Percentiles rank a stretch among this genome's conserved stretches.
Evolutionary conservation across 106 monocot species (phyloP).

Genomic region (Dendrobium nobile): DNA sequence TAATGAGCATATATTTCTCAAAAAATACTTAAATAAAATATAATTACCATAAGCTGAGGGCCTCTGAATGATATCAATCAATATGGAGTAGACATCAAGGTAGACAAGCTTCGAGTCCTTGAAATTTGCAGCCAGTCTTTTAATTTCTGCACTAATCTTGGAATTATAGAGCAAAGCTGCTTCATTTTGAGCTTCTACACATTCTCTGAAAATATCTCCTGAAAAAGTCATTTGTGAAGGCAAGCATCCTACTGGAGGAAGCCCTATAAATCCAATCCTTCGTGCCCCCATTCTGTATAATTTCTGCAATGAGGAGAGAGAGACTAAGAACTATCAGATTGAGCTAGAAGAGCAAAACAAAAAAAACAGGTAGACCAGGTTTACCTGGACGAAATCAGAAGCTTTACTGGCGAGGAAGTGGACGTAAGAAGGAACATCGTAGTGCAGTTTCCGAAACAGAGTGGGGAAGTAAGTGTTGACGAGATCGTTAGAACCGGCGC

Average conservation of each 20-base stretch:
- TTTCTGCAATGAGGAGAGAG: background rate
- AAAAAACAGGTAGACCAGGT: too few relatives aligned
- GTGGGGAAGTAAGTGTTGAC: conserved; percentile 42
- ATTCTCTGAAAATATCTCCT: background rate
- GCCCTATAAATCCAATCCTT: background rate
- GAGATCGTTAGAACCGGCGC: conserved; percentile 46
- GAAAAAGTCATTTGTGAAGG: background rate
- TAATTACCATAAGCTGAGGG: too few relatives aligned
- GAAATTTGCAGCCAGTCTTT: background rate
- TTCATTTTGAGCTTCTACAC: background rate
- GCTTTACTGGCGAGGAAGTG: conserved; percentile 28
- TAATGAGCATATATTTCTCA: too few relatives aligned
- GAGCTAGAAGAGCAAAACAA: too few relatives aligned
- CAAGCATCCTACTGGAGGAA: conserved; percentile 3
- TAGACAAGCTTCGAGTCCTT: background rate
- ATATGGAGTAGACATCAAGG: background rate
- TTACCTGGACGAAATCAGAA: conserved; percentile 46
- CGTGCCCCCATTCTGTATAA: background rate
- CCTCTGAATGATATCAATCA: too few relatives aligned
- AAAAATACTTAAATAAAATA: too few relatives aligned
- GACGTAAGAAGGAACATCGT: conserved; percentile 47
- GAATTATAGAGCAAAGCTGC: background rate
- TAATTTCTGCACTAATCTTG: background rate
- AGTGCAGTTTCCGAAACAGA: conserved; percentile 15
- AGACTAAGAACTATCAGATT: background rate